phyloP scores from a whole-genome alignment of 495 filamentous ascomycete species.

The Trichoderma virens region DNA sequence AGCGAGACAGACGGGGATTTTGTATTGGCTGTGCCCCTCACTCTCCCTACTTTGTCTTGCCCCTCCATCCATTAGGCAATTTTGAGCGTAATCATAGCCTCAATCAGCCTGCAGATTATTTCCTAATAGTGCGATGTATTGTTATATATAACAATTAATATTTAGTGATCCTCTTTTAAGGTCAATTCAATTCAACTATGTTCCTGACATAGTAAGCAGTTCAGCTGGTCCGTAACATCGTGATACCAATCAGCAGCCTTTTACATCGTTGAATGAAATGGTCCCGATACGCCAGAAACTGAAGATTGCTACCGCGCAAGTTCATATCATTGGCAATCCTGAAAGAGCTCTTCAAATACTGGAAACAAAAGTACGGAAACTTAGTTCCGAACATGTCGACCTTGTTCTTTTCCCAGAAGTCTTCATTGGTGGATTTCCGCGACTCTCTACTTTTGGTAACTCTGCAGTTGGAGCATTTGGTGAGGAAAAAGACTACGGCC shows the following conservation, averaged over 20 bases:
- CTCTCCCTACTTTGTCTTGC: too few relatives aligned
- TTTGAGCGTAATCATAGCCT: background rate
- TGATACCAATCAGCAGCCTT: background rate
- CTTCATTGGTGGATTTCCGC: background rate
- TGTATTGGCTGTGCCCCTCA: background rate
- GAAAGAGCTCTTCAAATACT: background rate
- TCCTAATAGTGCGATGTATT: too few relatives aligned
- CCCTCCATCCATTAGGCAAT: background rate
- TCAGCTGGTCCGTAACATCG: too few relatives aligned
- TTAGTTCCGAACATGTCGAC: background rate
- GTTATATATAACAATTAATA: too few relatives aligned
- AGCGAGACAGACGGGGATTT: background rate
- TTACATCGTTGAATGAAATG: background rate
- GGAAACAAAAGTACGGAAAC: background rate
- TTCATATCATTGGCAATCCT: background rate
- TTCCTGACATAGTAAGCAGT: too few relatives aligned
- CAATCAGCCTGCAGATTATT: too few relatives aligned
- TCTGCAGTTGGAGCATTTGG: conserved; percentile 4
- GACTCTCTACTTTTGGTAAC: background rate
- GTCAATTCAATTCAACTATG: too few relatives aligned
- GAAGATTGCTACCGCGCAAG: background rate
- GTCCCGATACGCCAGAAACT: background rate
- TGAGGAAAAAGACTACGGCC: background rate
- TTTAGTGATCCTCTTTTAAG: too few relatives aligned
- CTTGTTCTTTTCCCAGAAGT: conserved; percentile 1